These are phyloP conservation scores for Thalassiosira sp. DNA, from an alignment of 352 stramenopile genomes.

Conservation along the genomic window DNA sequence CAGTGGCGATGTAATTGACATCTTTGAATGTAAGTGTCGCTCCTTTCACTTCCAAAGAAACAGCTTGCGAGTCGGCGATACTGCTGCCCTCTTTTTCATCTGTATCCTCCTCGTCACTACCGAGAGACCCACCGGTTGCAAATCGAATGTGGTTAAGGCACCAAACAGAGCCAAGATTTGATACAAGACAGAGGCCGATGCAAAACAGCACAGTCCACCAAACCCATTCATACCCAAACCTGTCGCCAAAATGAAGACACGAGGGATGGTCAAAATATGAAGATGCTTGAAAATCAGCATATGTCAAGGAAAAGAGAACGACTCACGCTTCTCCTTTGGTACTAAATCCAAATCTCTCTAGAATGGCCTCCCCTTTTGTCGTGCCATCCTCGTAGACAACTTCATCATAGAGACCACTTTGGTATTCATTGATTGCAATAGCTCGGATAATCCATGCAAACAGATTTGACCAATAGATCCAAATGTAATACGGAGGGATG, in stretches of 20 bases:
- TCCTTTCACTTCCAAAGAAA: conserved; percentile 74
- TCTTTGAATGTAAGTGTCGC: conserved; percentile 76
- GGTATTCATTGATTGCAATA: conserved; percentile 67
- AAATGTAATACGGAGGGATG: conserved; percentile 50
- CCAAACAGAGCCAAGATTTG: conserved; percentile 20
- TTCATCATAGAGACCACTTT: conserved; percentile 53
- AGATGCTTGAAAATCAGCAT: not conserved
- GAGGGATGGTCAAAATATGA: not conserved
- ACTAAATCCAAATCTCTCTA: conserved; percentile 61
- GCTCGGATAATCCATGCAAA: conserved; percentile 64
- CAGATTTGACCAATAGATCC: conserved; percentile 71
- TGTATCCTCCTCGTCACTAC: not conserved
- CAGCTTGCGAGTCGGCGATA: not conserved
- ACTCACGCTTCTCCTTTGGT: conserved; percentile 40
- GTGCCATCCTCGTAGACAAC: conserved; percentile 19
- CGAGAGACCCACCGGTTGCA: conserved; percentile 29
- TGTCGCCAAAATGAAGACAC: not conserved
- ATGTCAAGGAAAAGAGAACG: not conserved
- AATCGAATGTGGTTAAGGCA: conserved; percentile 47
- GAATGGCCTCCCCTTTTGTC: conserved; percentile 56
- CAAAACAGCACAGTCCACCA: conserved; percentile 53
- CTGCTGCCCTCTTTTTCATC: conserved; percentile 10
- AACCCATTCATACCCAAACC: conserved; percentile 53
- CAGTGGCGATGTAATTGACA: conserved; percentile 73
- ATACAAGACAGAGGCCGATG: conserved; percentile 39